Percentiles rank a stretch among this genome's conserved stretches.
These are phyloP conservation scores for Batrachochytrium dendrobatidis DNA, from an alignment of 371 early-diverging fungal species.

Conservation along the genomic window DNA sequence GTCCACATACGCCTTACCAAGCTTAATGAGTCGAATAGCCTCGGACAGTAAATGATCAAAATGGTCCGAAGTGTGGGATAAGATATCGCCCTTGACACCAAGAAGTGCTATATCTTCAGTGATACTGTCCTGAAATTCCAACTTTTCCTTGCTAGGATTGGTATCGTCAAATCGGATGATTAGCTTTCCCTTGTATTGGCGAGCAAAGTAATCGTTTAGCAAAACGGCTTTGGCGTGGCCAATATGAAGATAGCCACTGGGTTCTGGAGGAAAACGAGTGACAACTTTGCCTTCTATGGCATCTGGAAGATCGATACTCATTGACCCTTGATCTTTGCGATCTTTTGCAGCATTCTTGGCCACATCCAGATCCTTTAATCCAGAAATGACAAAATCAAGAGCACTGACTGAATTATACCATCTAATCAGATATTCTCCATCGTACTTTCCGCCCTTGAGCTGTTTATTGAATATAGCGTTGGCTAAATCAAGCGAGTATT, in stretches of 20 bases:
- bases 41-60: constrained; percentile 86
- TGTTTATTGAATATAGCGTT: constrained; percentile 72
- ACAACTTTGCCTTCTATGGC: constrained; percentile 77
- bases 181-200: constrained; percentile 84
- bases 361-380: constrained; percentile 47
- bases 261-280: constrained; percentile 99
- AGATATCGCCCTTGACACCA: constrained; percentile 73
- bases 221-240: constrained; percentile 99
- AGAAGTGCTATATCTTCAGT: constrained; percentile 84
- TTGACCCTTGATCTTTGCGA: constrained; percentile 77
- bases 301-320: constrained; percentile 81
- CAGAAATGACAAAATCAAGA: constrained; percentile 48
- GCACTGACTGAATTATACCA: constrained; percentile 76
- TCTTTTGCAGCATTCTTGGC: constrained; percentile 33
- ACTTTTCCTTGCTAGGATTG: constrained; percentile 97
- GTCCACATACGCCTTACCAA: constrained; percentile 95
- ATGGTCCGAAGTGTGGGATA: constrained; percentile 93
- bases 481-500: constrained; percentile 31
- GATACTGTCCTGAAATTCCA: constrained; percentile 91
- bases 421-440: constrained; percentile 66
- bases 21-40: constrained; percentile 83
- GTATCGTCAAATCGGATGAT: constrained; percentile 99
- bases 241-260: constrained; percentile 98
- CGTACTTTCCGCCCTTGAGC: constrained; percentile 62
- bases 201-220: constrained; percentile 96